Evolutionary conservation across 2,329 filamentous ascomycete species (phyloP).

Genomic region (Ramularia collo-cygni): DNA sequence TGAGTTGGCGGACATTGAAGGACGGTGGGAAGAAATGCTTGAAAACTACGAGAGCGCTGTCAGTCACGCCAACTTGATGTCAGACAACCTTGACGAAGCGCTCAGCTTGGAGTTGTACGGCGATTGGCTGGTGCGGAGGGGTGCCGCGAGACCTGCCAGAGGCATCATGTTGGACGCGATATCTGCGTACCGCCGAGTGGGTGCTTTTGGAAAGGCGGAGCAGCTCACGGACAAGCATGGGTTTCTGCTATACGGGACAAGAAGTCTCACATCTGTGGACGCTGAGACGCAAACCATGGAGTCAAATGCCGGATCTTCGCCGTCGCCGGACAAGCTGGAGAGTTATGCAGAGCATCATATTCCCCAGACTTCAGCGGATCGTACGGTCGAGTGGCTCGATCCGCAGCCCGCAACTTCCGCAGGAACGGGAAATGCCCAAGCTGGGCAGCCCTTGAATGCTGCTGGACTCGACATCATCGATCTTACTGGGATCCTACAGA

Average conservation of each 20-base stretch:
- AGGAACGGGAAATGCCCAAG: constrained; percentile 17
- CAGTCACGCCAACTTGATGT: constrained; percentile 63
- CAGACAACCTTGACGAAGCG: constrained; percentile 64
- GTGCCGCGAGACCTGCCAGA: constrained; percentile 60
- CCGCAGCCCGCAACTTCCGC: constrained; percentile 34
- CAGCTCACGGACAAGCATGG: constrained; percentile 62
- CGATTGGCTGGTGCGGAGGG: constrained; percentile 59
- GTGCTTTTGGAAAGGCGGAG: constrained; percentile 62
- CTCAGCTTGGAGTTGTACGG: constrained; percentile 68
- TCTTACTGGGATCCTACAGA: constrained; percentile 68
- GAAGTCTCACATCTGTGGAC: constrained; percentile 55
- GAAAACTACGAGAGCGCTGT: constrained; percentile 62
- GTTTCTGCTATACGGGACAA: constrained; percentile 58
- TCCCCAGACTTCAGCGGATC: constrained; percentile 37
- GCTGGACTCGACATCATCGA: constrained; percentile 71
- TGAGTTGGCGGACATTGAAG: constrained; percentile 53
- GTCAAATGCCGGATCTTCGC: constrained; percentile 39
- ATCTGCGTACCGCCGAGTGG: constrained; percentile 60
- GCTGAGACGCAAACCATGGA: constrained; percentile 63
- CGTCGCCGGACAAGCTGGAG: constrained; percentile 35
- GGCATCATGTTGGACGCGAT: constrained; percentile 63
- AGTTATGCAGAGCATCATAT: constrained; percentile 37
- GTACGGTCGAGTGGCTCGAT: constrained; percentile 45
- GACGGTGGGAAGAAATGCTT: constrained; percentile 48
- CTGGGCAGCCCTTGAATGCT: constrained; percentile 38